Evolutionary conservation across 2,329 filamentous ascomycete genomes (phyloP), one percentile per base, ranked within the genome.

Genomic region (Monosporascus sp.): DNA sequence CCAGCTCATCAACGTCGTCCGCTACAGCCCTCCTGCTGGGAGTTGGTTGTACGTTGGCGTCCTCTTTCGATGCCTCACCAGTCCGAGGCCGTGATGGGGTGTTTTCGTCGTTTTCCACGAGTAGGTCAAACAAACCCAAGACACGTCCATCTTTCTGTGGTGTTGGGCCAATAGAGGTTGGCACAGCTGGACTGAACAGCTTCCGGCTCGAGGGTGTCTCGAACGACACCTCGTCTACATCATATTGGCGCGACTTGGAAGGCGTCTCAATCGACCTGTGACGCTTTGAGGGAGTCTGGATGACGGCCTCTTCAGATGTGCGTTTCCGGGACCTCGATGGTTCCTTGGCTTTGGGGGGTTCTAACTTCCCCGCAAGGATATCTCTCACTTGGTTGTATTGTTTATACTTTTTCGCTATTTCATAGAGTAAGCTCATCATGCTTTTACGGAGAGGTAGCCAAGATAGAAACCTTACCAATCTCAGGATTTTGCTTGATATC

Each of bases 141-240:
- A 91, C 85, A 20, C 83, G 82, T 27, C 90, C 90, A 66, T 93
- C 87, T 56, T 85, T 84, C 64, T 93, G 90, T 3, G 90, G 90
- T 14, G 90, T 94, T 1, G 90, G 90, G 2, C 88, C 88, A 56
- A 94, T 81, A 1, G 78, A 81, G 5, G 81, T 84, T 2, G 82
- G 81, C 11, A 78, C 75, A 0, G 71, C 71, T 1, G 84, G 81
- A 53, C 81, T 84, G 64, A 86, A 87, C 6, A 86, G 73, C 54
- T 78, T 83, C 31, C 83, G 76, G 38, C 78, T 75, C 1, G 79
- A 79, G 2, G 85, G 84, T 2, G 84, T 85, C 49, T 76, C 70
- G 40, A 78, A 75, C 22, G 73, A 64, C 44, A 75, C 69, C 41
- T 72, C 68, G 14, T 68, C 64, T 31, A 54, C 61, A 48, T 57